Evolutionary conservation across 805 yeast species (phyloP).

Genomic region (Metschnikowia arizonensis): DNA sequence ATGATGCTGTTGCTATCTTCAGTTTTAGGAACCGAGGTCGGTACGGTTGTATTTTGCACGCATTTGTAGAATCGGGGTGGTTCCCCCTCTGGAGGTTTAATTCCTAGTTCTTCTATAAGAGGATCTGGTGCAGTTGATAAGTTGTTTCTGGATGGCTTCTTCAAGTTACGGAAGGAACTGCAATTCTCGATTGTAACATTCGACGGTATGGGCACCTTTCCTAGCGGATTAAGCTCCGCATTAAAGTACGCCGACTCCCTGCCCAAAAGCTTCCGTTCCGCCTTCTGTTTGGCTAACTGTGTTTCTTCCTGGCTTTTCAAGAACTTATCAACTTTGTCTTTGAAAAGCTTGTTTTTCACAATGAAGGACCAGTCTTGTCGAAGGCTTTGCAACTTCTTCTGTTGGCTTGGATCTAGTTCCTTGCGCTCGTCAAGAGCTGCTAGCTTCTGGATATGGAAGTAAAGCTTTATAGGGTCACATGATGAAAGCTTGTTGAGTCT

Average conservation of each 20-base stretch:
- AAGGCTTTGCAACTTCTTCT: slow-evolving; percentile 23
- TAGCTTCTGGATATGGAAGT: slow-evolving; percentile 23
- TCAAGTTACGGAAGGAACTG: slow-evolving; percentile 24
- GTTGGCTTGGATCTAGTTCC: slow-evolving; percentile 17
- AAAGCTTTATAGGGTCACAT: slow-evolving; percentile 34
- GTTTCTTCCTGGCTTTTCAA: slow-evolving; percentile 20
- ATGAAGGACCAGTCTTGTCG: slow-evolving; percentile 41
- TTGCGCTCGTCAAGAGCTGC: slow-evolving; percentile 21
- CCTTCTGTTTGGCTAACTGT: slow-evolving; percentile 16
- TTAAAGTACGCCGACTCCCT: slow-evolving; percentile 54
- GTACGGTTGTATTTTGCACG: slow-evolving; percentile 25
- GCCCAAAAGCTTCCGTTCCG: slow-evolving; percentile 37
- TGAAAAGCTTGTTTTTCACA: slow-evolving; percentile 31
- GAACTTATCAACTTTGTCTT: slow-evolving; percentile 25
- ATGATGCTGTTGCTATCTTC: neutral
- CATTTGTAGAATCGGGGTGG: slow-evolving; percentile 47
- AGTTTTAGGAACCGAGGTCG: neutral
- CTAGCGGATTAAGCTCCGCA: slow-evolving; percentile 62
- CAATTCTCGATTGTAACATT: slow-evolving; percentile 10
- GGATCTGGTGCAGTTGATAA: slow-evolving; percentile 28
- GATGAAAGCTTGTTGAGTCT: slow-evolving; percentile 23
- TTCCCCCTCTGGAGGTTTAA: slow-evolving; percentile 37
- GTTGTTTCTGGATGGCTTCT: slow-evolving; percentile 27
- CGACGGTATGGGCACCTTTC: slow-evolving; percentile 43
- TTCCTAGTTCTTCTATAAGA: slow-evolving; percentile 22